phyloP scores from a whole-genome alignment of 179 eudicot species.

The Sideroxylon spinosum region DNA sequence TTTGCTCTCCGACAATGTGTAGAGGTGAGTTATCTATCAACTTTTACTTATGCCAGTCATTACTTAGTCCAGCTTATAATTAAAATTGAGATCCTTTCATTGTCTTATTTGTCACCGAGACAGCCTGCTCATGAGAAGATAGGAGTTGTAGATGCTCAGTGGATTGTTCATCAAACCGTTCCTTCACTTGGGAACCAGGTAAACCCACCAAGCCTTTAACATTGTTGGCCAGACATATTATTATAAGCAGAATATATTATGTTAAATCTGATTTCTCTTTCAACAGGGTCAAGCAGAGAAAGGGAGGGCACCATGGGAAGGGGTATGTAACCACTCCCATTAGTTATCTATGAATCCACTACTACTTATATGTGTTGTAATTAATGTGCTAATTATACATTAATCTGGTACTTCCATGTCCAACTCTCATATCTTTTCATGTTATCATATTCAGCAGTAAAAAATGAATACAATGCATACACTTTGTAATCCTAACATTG shows the following conservation, averaged over 20 bases:
- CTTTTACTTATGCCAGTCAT: background rate
- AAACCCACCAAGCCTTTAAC: background rate
- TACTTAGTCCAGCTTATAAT: background rate
- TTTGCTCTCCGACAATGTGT: conserved; percentile 79
- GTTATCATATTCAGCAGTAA: background rate
- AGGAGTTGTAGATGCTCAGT: conserved; percentile 88
- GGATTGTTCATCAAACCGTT: conserved; percentile 82
- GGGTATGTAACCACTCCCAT: conserved; percentile 39
- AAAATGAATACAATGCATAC: background rate
- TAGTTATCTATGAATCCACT: background rate
- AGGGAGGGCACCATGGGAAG: conserved; percentile 85
- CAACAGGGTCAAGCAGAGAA: conserved; percentile 54
- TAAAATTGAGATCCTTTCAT: background rate
- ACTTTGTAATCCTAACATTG: background rate
- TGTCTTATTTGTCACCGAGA: background rate
- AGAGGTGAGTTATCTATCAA: conserved; percentile 39
- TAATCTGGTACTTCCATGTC: background rate
- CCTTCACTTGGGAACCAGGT: conserved; percentile 92
- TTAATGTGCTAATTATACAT: background rate
- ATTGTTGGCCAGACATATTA: background rate
- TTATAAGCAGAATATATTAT: background rate
- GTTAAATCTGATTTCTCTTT: background rate
- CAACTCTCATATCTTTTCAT: background rate
- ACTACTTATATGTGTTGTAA: background rate
- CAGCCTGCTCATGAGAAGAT: conserved; percentile 90